Percentiles rank a stretch among this genome's conserved stretches.
Conservation (phyloP, 768 basidiomycete genomes). For the Pulveroboletus ravenelii region DNA sequence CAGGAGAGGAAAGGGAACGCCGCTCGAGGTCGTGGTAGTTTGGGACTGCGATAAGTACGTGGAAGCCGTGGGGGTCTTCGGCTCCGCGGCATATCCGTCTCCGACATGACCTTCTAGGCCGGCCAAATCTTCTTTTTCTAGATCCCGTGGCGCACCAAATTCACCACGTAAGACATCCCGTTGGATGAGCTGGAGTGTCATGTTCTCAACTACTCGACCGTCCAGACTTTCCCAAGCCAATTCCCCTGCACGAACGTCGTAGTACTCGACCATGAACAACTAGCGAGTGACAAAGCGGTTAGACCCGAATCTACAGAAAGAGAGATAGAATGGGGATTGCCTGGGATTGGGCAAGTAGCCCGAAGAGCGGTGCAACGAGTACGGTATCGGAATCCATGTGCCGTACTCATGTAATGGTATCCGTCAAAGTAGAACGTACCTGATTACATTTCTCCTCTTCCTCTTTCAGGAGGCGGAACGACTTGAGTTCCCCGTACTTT, state of each 20-base stretch:
- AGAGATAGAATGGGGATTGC: conserved; percentile 1
- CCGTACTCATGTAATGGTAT: neutral
- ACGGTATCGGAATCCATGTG: conserved; percentile 1
- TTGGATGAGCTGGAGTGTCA: conserved; percentile 43
- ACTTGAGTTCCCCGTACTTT: conserved; percentile 31
- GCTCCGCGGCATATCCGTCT: conserved; percentile 32
- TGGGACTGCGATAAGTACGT: conserved; percentile 33
- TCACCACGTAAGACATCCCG: conserved; percentile 28
- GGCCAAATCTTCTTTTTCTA: conserved; percentile 26
- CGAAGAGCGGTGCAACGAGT: conserved; percentile 3
- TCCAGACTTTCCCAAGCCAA: conserved; percentile 49
- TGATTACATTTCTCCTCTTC: conserved; percentile 22
- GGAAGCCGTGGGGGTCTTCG: conserved; percentile 34
- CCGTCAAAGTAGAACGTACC: conserved; percentile 19
- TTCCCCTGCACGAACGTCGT: conserved; percentile 56
- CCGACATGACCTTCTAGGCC: conserved; percentile 28
- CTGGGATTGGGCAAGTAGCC: conserved; percentile 2
- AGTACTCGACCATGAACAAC: conserved; percentile 62
- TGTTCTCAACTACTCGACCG: conserved; percentile 45
- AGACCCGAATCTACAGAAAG: conserved; percentile 7
- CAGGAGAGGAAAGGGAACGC: conserved; percentile 23
- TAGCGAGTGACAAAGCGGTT: conserved; percentile 17
- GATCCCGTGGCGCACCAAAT: conserved; percentile 17
- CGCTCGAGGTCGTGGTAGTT: conserved; percentile 20
- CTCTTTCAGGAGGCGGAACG: conserved; percentile 25